A percentile compares a stretch with the other conserved stretches of the same genome.
phyloP scores from a whole-genome alignment of 2,329 filamentous ascomycete genomes.

The Colletotrichum abscissum region DNA sequence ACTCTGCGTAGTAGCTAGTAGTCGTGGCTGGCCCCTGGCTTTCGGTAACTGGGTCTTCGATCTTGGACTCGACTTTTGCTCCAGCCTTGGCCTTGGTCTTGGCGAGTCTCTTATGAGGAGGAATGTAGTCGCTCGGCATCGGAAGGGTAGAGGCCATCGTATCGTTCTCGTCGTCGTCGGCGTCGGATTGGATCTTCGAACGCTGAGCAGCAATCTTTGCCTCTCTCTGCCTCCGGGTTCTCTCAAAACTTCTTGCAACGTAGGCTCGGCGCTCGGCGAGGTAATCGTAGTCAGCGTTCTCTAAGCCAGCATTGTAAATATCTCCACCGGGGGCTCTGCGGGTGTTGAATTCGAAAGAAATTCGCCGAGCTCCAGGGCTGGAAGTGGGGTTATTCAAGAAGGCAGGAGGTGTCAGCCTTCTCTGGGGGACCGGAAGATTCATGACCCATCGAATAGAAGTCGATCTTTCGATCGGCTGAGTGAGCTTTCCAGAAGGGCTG shows the following conservation, averaged over 20 bases:
- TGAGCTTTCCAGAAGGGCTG: not conserved
- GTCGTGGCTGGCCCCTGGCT: not conserved
- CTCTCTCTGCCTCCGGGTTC: not conserved
- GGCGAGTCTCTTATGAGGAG: not conserved
- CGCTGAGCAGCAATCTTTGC: not conserved
- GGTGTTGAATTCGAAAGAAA: not conserved
- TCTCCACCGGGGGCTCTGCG: not conserved
- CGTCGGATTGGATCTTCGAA: not conserved
- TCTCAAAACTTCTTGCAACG: not conserved
- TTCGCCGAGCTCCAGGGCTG: not conserved
- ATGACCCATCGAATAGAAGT: conserved; percentile 25
- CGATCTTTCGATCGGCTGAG: not conserved
- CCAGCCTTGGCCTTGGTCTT: not conserved
- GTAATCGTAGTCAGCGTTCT: not conserved
- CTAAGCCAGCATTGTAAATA: not conserved
- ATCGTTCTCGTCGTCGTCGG: not conserved
- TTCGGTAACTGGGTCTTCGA: not conserved
- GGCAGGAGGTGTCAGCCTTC: not conserved
- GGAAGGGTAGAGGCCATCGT: not conserved
- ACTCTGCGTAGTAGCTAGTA: not conserved
- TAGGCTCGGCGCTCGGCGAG: not conserved
- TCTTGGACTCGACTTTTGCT: not conserved
- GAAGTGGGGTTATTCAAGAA: not conserved
- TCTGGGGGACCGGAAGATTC: conserved; percentile 18
- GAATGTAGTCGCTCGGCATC: not conserved